phyloP scores from a whole-genome alignment of 257 asterid species.

The Solanum paucissectum region DNA sequence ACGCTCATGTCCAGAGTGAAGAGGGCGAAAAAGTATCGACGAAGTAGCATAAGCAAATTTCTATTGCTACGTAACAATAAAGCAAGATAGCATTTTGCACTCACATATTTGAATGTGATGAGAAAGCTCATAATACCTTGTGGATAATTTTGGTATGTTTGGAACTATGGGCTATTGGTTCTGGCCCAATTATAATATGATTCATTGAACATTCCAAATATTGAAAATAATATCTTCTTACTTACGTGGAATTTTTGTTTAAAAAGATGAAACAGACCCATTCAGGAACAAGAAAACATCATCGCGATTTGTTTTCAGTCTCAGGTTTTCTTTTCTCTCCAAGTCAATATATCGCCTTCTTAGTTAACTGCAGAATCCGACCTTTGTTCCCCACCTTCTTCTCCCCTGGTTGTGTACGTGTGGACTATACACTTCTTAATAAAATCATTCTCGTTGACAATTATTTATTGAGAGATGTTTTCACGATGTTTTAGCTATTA shows the following conservation, averaged over 20 bases:
- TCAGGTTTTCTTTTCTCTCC: background rate
- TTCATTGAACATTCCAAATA: background rate
- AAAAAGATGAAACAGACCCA: background rate
- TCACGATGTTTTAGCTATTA: background rate
- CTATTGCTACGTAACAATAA: background rate
- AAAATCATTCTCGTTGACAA: background rate
- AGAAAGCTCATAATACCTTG: background rate
- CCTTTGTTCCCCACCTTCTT: background rate
- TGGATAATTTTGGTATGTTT: background rate
- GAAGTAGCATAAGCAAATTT: background rate
- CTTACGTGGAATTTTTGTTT: background rate
- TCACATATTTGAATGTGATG: background rate
- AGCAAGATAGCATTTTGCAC: background rate
- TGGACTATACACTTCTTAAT: background rate
- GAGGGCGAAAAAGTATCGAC: fast-evolving
- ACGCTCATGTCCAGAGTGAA: background rate
- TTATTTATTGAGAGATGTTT: background rate
- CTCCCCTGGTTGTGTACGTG: background rate
- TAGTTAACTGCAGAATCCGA: background rate
- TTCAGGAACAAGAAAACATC: background rate
- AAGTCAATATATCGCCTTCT: background rate
- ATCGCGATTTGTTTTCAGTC: background rate
- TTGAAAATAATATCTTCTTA: background rate
- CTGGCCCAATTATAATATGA: background rate
- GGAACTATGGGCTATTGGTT: background rate